Conservation (phyloP, 495 filamentous ascomycete genomes). For the Tuber borchii region DNA sequence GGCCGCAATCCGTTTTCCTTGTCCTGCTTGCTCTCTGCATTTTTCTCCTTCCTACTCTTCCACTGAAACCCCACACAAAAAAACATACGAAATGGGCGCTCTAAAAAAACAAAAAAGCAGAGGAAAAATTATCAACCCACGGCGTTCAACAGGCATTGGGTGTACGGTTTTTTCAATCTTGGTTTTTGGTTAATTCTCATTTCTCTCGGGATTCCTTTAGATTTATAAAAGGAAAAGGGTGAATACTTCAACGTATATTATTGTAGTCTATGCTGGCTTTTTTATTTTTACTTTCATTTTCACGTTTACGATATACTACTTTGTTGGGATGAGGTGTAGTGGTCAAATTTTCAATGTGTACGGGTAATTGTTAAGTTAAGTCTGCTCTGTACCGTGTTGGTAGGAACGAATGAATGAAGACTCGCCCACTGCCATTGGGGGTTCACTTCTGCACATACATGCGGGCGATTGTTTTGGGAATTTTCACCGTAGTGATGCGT, state of each 20-base stretch:
- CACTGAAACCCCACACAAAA: neutral
- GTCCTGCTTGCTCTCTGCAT: neutral
- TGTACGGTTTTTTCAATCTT: constrained; percentile 6
- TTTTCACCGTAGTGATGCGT: neutral
- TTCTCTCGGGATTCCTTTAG: neutral
- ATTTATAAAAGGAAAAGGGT: neutral
- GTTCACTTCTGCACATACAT: neutral
- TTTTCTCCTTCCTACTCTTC: neutral
- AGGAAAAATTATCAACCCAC: constrained; percentile 17
- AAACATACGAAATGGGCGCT: neutral
- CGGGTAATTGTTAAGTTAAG: neutral
- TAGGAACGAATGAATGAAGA: neutral
- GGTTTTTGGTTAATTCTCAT: neutral
- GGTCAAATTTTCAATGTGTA: neutral
- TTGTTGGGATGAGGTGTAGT: neutral
- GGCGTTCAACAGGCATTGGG: constrained; percentile 29
- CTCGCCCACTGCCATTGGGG: neutral
- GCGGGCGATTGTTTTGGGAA: neutral
- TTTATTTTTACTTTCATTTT: constrained; percentile 4
- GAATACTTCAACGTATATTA: constrained; percentile 32
- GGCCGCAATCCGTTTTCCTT: neutral
- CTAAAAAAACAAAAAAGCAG: neutral
- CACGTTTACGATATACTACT: neutral
- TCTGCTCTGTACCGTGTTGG: neutral
- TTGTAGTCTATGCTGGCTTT: constrained; percentile 8